A percentile compares a stretch with the other conserved stretches of the same genome.
phyloP scores from a whole-genome alignment of 805 yeast genomes.

The Lipomyces sp. region DNA sequence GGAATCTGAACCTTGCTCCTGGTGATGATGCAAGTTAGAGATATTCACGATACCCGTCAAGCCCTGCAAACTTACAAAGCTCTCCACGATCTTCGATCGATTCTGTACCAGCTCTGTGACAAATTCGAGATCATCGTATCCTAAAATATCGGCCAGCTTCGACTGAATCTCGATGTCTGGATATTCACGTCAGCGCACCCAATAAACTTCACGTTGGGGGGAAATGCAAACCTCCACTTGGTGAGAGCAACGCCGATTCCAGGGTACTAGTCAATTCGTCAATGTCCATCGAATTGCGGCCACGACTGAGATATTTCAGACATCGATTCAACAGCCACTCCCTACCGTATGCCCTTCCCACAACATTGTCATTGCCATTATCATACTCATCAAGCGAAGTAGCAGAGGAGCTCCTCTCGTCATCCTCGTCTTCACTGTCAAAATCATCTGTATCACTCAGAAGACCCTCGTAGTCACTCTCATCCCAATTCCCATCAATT shows the following conservation, averaged over 20 bases:
- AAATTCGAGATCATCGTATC: conserved; percentile 83
- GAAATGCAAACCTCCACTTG: conserved; percentile 10
- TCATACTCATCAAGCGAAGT: conserved; percentile 19
- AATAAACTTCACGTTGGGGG: neutral
- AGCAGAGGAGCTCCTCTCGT: conserved; percentile 9
- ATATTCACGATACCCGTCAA: neutral
- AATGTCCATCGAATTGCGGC: conserved; percentile 17
- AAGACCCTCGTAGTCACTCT: conserved; percentile 21
- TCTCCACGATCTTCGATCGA: conserved; percentile 25
- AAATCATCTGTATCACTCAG: conserved; percentile 28
- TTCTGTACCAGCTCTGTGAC: conserved; percentile 65
- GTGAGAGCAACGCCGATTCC: conserved; percentile 13
- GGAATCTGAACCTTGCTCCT: neutral
- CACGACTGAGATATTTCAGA: conserved; percentile 12
- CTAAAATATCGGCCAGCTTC: conserved; percentile 75
- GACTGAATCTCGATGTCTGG: conserved; percentile 62
- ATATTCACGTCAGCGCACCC: conserved; percentile 5
- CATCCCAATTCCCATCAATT: conserved; percentile 8
- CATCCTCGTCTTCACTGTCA: conserved; percentile 13
- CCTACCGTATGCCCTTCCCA: conserved; percentile 8
- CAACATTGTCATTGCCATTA: neutral
- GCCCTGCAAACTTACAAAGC: conserved; percentile 11
- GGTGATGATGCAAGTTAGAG: neutral
- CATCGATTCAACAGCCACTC: conserved; percentile 33
- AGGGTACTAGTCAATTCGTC: conserved; percentile 28